Percentiles rank a stretch among this genome's conserved stretches.
Evolutionary conservation across 1,139 yeast genomes (phyloP).

Genomic region (Saccharomycopsis crataegensis): DNA sequence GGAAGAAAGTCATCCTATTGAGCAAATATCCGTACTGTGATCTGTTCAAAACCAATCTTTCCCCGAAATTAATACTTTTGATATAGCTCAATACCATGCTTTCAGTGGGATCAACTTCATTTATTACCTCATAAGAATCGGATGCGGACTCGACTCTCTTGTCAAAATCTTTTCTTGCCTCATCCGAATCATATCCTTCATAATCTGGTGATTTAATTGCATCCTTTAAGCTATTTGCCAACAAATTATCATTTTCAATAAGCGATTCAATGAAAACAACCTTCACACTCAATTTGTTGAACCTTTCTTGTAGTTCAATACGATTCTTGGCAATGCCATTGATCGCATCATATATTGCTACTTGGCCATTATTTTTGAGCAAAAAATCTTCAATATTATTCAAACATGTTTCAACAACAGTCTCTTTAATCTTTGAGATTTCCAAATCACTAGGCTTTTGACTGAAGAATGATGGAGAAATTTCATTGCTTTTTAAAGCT

Average conservation of each 20-base stretch:
- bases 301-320: slow-evolving; percentile 44
- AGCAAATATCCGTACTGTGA: slow-evolving; percentile 82
- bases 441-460: slow-evolving; percentile 43
- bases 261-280: slow-evolving; percentile 83
- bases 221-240: slow-evolving; percentile 73
- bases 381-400: slow-evolving; percentile 67
- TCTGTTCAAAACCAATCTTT: slow-evolving; percentile 69
- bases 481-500: slow-evolving; percentile 36
- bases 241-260: slow-evolving; percentile 64
- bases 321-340: slow-evolving; percentile 74
- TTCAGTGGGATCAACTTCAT: slow-evolving; percentile 34
- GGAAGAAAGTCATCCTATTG: slow-evolving; percentile 80
- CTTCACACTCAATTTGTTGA: slow-evolving; percentile 56
- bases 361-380: slow-evolving; percentile 73
- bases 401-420: slow-evolving; percentile 58
- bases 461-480: slow-evolving; percentile 67
- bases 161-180: slow-evolving; percentile 55
- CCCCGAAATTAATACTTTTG: slow-evolving; percentile 87
- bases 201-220: slow-evolving; percentile 90
- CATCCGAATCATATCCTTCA: slow-evolving; percentile 56
- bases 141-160: slow-evolving; percentile 45
- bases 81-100: slow-evolving; percentile 60
- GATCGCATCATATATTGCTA: slow-evolving; percentile 93
- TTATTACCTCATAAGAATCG: slow-evolving; percentile 47
- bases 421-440: slow-evolving; percentile 49